Conservation (phyloP, 2,329 filamentous ascomycete genomes). For the Exophiala xenobiotica region DNA sequence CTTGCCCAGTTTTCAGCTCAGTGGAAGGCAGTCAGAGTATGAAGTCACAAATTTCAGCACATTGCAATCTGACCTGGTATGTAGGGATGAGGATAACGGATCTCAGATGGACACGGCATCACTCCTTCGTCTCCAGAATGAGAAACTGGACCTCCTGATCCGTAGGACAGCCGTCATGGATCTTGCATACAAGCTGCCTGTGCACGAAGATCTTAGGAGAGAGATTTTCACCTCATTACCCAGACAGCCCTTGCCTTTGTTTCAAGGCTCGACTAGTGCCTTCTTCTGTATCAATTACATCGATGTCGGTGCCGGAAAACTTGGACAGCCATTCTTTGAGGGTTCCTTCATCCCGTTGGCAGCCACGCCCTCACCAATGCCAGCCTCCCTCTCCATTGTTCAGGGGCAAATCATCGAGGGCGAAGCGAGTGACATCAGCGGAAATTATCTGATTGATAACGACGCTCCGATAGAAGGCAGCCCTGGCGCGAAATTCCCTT, state of each 20-base stretch:
- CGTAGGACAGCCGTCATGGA: slow-evolving; percentile 6
- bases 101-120: not conserved
- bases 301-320: slow-evolving; percentile 1
- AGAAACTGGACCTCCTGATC: slow-evolving; percentile 13
- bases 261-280: slow-evolving; percentile 11
- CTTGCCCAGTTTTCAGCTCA: slow-evolving; percentile 8
- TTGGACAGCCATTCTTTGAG: not conserved
- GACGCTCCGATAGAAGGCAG: not conserved
- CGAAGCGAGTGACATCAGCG: slow-evolving; percentile 9
- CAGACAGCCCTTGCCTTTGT: slow-evolving; percentile 8
- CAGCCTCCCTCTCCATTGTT: slow-evolving; percentile 6
- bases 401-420: slow-evolving; percentile 8
- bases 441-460: not conserved
- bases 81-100: slow-evolving; percentile 1
- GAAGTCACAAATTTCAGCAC: too few species aligned
- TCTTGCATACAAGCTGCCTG: not conserved
- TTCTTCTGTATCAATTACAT: slow-evolving; percentile 15
- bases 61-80: not conserved
- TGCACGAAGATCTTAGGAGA: not conserved
- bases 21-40: not conserved
- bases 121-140: slow-evolving; percentile 9
- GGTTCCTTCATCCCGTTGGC: not conserved
- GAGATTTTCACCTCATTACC: not conserved
- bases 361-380: not conserved
- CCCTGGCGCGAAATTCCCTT: not conserved